These are phyloP conservation scores for Tuber umbilicatum DNA, from an alignment of 495 filamentous ascomycete species.

Conservation along the genomic window DNA sequence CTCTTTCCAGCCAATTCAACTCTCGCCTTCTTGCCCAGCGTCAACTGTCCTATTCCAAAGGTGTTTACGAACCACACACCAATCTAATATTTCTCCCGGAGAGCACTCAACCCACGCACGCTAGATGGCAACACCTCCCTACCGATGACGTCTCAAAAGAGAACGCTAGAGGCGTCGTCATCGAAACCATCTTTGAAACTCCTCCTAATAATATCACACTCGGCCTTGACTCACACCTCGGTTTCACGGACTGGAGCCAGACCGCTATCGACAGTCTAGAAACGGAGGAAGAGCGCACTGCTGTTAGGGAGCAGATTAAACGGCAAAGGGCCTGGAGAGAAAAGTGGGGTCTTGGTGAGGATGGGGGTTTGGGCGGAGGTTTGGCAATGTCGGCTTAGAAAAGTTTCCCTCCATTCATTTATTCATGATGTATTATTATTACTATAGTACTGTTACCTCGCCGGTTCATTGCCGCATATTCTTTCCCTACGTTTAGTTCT, in stretches of 20 bases:
- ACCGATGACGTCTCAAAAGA: not conserved
- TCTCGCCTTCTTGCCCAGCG: slow-evolving; percentile 57
- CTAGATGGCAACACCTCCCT: slow-evolving; percentile 63
- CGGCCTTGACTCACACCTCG: slow-evolving; percentile 29
- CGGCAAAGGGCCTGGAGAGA: not conserved
- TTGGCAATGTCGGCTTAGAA: not conserved
- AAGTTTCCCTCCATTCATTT: not conserved
- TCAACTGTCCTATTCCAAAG: slow-evolving; percentile 56
- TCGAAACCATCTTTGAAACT: slow-evolving; percentile 28
- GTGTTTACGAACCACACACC: slow-evolving; percentile 88
- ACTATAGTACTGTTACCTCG: not conserved
- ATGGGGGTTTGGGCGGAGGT: not conserved
- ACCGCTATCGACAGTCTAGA: slow-evolving; percentile 24
- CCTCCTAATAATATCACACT: slow-evolving; percentile 26
- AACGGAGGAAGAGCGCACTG: slow-evolving; percentile 36
- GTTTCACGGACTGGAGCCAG: slow-evolving; percentile 28
- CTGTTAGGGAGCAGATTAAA: slow-evolving; percentile 20
- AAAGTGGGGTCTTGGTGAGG: not conserved
- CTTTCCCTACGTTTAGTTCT: not conserved
- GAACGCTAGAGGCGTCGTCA: slow-evolving; percentile 10
- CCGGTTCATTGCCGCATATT: not conserved
- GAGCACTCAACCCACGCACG: slow-evolving; percentile 85
- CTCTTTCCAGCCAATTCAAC: slow-evolving; percentile 66
- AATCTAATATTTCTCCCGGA: slow-evolving; percentile 80
- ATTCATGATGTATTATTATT: not conserved